Evolutionary conservation across 371 early-diverging fungal genomes (phyloP).

Genomic region (Choanephora cucurbitarum): DNA sequence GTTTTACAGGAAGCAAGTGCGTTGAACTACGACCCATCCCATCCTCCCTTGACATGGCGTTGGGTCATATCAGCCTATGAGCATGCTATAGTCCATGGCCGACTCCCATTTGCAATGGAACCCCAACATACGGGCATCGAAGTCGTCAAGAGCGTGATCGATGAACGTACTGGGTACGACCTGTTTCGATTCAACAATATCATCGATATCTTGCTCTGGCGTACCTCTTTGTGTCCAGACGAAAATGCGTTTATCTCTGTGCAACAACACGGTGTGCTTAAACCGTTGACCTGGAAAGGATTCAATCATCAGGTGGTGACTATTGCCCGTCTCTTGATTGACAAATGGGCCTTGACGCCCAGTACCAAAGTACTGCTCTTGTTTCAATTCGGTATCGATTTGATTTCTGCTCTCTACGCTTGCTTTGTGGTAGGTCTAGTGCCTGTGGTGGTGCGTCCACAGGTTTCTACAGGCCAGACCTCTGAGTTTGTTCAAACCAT

Average conservation of each 20-base stretch:
- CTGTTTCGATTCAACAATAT: constrained; percentile 64
- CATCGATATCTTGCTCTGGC: constrained; percentile 72
- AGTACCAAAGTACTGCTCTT: constrained; percentile 70
- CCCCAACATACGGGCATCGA: constrained; percentile 81
- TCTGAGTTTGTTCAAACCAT: constrained; percentile 60
- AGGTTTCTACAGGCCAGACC: constrained; percentile 55
- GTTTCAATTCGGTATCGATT: constrained; percentile 73
- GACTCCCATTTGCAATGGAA: constrained; percentile 46
- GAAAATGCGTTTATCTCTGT: constrained; percentile 67
- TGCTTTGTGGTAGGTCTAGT: constrained; percentile 79
- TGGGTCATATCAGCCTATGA: constrained; percentile 10
- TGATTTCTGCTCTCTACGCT: constrained; percentile 74
- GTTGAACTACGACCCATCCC: not conserved
- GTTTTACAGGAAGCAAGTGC: constrained; percentile 55
- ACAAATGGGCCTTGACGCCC: constrained; percentile 46
- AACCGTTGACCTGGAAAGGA: constrained; percentile 70
- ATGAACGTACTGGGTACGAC: constrained; percentile 74
- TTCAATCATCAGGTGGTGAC: constrained; percentile 70
- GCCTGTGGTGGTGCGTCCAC: constrained; percentile 52
- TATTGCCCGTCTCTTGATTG: constrained; percentile 65
- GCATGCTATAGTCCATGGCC: constrained; percentile 25
- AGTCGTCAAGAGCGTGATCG: constrained; percentile 57
- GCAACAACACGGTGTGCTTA: constrained; percentile 42
- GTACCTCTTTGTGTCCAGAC: constrained; percentile 64
- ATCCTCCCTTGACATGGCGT: no score